Evolutionary conservation across 2,329 filamentous ascomycete species (phyloP).

Genomic region (Ceratocystis harringtonii): DNA sequence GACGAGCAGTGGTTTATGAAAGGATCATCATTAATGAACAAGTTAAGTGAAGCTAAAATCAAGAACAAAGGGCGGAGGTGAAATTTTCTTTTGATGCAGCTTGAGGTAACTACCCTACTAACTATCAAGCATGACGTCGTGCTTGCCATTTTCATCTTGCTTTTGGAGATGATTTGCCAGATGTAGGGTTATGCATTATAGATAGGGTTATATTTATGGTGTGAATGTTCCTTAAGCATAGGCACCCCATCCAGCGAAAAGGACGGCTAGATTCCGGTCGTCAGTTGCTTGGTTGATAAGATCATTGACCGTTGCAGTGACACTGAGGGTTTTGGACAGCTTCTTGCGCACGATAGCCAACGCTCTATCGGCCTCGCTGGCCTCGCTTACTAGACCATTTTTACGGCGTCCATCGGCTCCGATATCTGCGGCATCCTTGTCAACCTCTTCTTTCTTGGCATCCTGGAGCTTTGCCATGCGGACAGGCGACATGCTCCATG

Average conservation of each 20-base stretch:
- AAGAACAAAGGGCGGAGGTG: background rate
- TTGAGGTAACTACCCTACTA: background rate
- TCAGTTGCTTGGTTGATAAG: slow-evolving; percentile 92
- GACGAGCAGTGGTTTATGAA: background rate
- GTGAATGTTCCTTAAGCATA: slow-evolving; percentile 26
- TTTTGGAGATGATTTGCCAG: background rate
- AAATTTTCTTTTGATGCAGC: background rate
- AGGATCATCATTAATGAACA: background rate
- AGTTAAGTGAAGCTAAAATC: background rate
- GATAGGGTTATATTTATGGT: background rate
- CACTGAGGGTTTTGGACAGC: slow-evolving; percentile 81
- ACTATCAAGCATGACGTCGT: too few species aligned
- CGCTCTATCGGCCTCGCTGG: slow-evolving; percentile 72
- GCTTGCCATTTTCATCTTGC: too few species aligned
- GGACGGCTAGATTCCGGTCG: slow-evolving; percentile 75
- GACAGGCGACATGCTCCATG: slow-evolving; percentile 73
- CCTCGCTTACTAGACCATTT: slow-evolving; percentile 31
- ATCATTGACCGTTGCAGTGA: slow-evolving; percentile 90
- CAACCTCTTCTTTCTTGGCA: slow-evolving; percentile 28
- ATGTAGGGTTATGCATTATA: background rate
- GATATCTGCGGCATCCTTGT: slow-evolving; percentile 12
- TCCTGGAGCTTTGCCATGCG: slow-evolving; percentile 47
- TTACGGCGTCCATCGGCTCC: slow-evolving; percentile 14
- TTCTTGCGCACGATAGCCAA: slow-evolving; percentile 93
- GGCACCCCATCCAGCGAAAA: slow-evolving; percentile 53